A percentile compares a stretch with the other conserved stretches of the same genome.
Conservation (phyloP, 2,329 filamentous ascomycete species). For the Colletotrichum echinochloae region DNA sequence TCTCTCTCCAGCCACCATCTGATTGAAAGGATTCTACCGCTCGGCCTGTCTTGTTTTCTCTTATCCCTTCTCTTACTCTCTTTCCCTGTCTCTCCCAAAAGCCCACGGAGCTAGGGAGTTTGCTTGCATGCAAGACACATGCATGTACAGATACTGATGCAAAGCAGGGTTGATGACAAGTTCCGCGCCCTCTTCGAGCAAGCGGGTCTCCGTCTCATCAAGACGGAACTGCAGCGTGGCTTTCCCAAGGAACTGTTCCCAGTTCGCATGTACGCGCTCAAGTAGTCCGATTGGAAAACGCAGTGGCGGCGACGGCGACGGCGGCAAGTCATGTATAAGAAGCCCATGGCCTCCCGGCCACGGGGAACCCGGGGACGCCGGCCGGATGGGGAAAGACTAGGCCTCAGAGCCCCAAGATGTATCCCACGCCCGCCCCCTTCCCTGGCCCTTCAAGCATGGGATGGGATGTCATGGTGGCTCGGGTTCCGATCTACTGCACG, state of each 20-base stretch:
- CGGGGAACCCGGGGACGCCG: slow-evolving; percentile 20
- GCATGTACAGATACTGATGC: slow-evolving; percentile 28
- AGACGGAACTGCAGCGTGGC: slow-evolving; percentile 78
- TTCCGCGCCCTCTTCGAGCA: slow-evolving; percentile 77
- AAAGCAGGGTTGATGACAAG: slow-evolving; percentile 73
- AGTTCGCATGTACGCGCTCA: slow-evolving; percentile 82
- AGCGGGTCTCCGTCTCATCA: slow-evolving; percentile 76
- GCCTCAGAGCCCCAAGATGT: background rate
- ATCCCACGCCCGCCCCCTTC: slow-evolving; percentile 22
- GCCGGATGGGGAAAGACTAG: slow-evolving; percentile 16
- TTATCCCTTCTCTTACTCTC: background rate
- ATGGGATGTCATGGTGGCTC: slow-evolving; percentile 39
- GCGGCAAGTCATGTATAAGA: slow-evolving; percentile 37
- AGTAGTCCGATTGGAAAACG: slow-evolving; percentile 44
- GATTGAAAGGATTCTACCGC: slow-evolving; percentile 24
- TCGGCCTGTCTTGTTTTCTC: slow-evolving; percentile 24
- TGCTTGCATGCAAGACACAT: slow-evolving; percentile 36
- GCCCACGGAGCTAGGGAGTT: slow-evolving; percentile 18
- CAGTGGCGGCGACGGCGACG: slow-evolving; percentile 20
- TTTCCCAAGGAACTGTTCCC: slow-evolving; percentile 78
- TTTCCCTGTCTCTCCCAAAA: background rate
- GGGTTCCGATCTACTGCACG: slow-evolving; percentile 40
- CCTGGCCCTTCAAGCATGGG: slow-evolving; percentile 10
- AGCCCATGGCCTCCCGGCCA: slow-evolving; percentile 20
- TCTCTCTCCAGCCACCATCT: slow-evolving; percentile 24